These are phyloP conservation scores for Trichoderma endophyticum DNA, from an alignment of 2,329 filamentous ascomycete genomes.

Conservation along the genomic window DNA sequence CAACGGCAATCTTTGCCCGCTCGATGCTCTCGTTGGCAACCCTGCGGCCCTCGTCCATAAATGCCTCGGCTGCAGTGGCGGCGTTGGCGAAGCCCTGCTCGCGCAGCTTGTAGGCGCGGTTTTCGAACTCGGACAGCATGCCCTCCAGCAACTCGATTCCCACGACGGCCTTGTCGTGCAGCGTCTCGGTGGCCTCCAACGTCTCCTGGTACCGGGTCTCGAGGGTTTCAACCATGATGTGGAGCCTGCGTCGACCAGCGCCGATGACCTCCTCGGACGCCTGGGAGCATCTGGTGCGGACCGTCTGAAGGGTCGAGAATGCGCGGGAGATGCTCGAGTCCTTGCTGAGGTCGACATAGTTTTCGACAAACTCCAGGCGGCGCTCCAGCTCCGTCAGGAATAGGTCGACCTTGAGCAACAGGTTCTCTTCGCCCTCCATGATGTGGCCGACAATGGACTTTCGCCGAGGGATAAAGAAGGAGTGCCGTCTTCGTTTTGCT, in stretches of 20 bases:
- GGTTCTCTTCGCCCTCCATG: conserved; percentile 60
- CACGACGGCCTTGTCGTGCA: conserved; percentile 88
- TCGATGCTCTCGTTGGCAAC: conserved; percentile 77
- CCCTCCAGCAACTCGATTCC: conserved; percentile 82
- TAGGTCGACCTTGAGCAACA: conserved; percentile 67
- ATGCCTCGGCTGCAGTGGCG: conserved; percentile 63
- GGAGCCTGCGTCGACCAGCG: conserved; percentile 76
- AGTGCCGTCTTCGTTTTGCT: conserved; percentile 50
- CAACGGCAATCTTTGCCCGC: conserved; percentile 70
- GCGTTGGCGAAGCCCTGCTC: conserved; percentile 68
- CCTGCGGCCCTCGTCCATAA: conserved; percentile 75
- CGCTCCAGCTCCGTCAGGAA: conserved; percentile 84
- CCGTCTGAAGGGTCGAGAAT: conserved; percentile 80
- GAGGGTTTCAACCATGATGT: conserved; percentile 88
- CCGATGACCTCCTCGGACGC: conserved; percentile 89
- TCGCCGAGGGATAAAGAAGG: conserved; percentile 55
- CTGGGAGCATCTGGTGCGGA: conserved; percentile 82
- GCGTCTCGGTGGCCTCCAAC: conserved; percentile 75
- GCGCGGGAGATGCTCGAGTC: conserved; percentile 82
- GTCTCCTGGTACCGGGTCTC: conserved; percentile 86
- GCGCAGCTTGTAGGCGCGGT: conserved; percentile 72
- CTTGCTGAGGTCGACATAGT: conserved; percentile 77
- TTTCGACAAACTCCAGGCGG: conserved; percentile 83
- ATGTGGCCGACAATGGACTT: conserved; percentile 58
- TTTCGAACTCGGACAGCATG: conserved; percentile 83